These are phyloP conservation scores for Thelonectria olida DNA, from an alignment of 2,329 filamentous ascomycete genomes.

Conservation along the genomic window DNA sequence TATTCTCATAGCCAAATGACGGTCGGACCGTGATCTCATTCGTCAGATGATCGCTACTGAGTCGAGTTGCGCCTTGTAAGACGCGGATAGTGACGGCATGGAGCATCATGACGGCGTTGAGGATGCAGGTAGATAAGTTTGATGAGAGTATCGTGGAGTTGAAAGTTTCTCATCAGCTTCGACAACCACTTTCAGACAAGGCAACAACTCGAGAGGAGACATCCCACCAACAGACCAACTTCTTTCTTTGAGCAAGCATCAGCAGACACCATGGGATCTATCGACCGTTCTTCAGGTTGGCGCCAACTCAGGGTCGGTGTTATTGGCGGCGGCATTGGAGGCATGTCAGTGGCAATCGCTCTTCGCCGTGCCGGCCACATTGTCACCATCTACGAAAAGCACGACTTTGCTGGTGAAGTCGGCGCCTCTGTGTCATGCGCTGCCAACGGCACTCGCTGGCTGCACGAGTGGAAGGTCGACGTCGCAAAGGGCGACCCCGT, in stretches of 20 bases:
- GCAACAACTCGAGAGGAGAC: conserved; percentile 1
- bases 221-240: no score
- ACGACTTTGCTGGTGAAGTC: conserved; percentile 73
- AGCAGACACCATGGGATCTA: conserved; percentile 37
- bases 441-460: conserved; percentile 75
- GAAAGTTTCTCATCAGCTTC: background rate
- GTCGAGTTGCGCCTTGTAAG: background rate
- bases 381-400: conserved; percentile 71
- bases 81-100: conserved; percentile 20
- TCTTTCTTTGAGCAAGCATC: conserved; percentile 3
- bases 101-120: conserved; percentile 3
- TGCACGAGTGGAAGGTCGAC: conserved; percentile 74
- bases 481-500: conserved; percentile 72
- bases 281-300: conserved; percentile 48
- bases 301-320: conserved; percentile 54
- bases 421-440: conserved; percentile 75
- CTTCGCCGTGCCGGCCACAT: conserved; percentile 57
- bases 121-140: conserved; percentile 21
- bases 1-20: background rate
- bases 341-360: conserved; percentile 56
- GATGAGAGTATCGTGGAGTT: conserved; percentile 1
- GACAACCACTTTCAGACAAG: background rate
- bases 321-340: conserved; percentile 59
- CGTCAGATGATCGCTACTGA: background rate
- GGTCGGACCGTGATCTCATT: conserved; percentile 11